Evolutionary conservation across 192 early-diverging fungal species (phyloP), one percentile per base, ranked within the genome.

Genomic region (Mortierella antarctica): DNA sequence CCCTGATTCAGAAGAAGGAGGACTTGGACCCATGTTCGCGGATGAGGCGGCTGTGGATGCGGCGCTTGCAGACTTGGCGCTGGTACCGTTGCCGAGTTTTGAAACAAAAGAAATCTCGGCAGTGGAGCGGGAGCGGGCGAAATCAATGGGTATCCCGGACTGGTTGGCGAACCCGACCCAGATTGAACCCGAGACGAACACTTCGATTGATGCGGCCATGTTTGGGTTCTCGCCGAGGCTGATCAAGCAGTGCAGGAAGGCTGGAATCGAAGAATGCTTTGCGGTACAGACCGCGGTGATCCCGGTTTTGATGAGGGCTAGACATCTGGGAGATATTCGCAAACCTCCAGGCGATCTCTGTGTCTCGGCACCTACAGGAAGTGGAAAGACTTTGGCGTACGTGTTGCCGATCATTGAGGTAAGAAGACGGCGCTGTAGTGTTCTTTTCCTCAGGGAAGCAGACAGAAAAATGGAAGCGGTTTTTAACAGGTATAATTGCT

Each of bases 331-430:
- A 40, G 88, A 90, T 64, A 87, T 91, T 50, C 88, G 91, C n/a
- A 92, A 90, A 31, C 90, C 89, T 31, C 90, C 94, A 9, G 93
- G 95, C 20, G 96, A 98, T 75, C 72, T 99, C 23, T 96, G 96
- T 71, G 96, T 99, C 15, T 96, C 96, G 10, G 94, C 96, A 18
- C 93, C 97, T 0, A 99, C 98, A 1, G 98, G 98, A 42, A 94
- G 92, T 57, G 98, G 98, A 23, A 99, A 99, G 79, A 99, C 98
- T 4, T 83, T 99, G 47, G 96, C 97, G 0, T 99, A 96, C 87
- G 96, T 96, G 7, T 72, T 99, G 17, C 98, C 98, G 2, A 95
- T 99, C 63, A 88, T 98, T 31, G 95, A 95, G 70, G 86, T 86
- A 71, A 58, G 48, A 13, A 65, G 1, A 10, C 20, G 20, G 23